Base-by-base conservation (phyloP, 441 rosid species). In the Adansonia rubrostipa region DNA sequence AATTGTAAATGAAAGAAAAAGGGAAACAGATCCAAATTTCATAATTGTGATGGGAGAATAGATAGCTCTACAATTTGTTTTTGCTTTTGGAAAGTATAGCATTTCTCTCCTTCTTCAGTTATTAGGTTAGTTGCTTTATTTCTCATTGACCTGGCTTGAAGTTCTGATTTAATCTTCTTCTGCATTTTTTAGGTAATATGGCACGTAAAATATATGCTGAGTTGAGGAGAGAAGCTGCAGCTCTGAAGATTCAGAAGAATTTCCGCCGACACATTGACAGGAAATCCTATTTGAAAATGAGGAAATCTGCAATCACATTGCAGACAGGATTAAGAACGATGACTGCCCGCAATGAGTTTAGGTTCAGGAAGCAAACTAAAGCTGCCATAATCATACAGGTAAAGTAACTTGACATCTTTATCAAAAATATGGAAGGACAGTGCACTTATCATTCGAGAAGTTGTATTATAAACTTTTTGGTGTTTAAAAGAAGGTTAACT, bases 261-360 rank as follows among this genome's bases (percentile, higher is more conserved):
- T 97, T 91, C 92, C 86, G 89, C 76, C 84, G 84, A 80, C 87
- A 88, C 77, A 88, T 82, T 76, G 94, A 90, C 83, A 91, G 93
- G 79, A 88, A 87, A 78, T 87, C 96, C 77, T 97, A 93, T 82
- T 54, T 86, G 73, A 72, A 87, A 60, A 80, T 82, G 40, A 86
- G 89, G 81, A 84, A 77, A 65, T 92, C 96, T 80, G 93, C 96
- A 44, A 84, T 94, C 63, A 82, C 85, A 66, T 82, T 95, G 85
- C 99, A 97, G 91, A 91, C 98, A 51, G 95, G 98, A 66, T 88
- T 95, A 79, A 92, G 98, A 85, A 92, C 97, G 64, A 95, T 97
- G 99, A 89, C 88, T 81, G 98, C 99, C 85, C 96, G 96, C 77
- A 87, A 92, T 88, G 99, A 92, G 77, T 97, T 92, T 84, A 90